Conservation (phyloP, 2,329 filamentous ascomycete genomes). For the Reticulascus tulasneorum region DNA sequence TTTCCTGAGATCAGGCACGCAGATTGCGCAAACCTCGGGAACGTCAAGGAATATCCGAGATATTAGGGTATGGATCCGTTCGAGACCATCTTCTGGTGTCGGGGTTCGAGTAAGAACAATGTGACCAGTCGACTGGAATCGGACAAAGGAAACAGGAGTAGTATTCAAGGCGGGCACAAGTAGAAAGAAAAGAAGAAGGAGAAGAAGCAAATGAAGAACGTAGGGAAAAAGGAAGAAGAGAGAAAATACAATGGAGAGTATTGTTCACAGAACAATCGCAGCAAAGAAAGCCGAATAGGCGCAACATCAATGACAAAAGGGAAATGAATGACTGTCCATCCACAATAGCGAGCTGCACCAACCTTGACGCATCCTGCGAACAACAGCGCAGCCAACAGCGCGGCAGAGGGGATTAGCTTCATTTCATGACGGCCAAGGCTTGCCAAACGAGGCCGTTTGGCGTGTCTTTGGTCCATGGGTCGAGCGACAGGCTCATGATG, state of each 20-base stretch:
- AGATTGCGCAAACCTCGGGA: too few relatives aligned
- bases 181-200: not conserved
- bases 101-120: too few relatives aligned
- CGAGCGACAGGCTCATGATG: slow-evolving; percentile 8
- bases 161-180: not conserved
- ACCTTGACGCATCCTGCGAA: slow-evolving; percentile 9
- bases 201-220: slow-evolving; percentile 3
- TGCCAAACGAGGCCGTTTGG: not conserved
- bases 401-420: slow-evolving; percentile 10
- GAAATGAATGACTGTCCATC: slow-evolving; percentile 9
- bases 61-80: too few relatives aligned
- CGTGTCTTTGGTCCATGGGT: slow-evolving; percentile 9
- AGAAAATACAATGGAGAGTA: too few relatives aligned
- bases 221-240: not conserved
- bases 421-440: slow-evolving; percentile 11
- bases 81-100: too few relatives aligned
- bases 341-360: slow-evolving; percentile 6
- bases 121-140: too few relatives aligned
- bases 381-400: slow-evolving; percentile 5
- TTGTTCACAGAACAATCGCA: too few relatives aligned
- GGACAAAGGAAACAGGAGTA: not conserved
- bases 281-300: too few relatives aligned
- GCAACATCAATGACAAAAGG: slow-evolving; percentile 6
- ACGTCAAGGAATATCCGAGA: too few relatives aligned
- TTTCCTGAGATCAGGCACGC: too few relatives aligned